Base-by-base conservation (phyloP, 306 rosid genomes). In the Malus domestica region DNA sequence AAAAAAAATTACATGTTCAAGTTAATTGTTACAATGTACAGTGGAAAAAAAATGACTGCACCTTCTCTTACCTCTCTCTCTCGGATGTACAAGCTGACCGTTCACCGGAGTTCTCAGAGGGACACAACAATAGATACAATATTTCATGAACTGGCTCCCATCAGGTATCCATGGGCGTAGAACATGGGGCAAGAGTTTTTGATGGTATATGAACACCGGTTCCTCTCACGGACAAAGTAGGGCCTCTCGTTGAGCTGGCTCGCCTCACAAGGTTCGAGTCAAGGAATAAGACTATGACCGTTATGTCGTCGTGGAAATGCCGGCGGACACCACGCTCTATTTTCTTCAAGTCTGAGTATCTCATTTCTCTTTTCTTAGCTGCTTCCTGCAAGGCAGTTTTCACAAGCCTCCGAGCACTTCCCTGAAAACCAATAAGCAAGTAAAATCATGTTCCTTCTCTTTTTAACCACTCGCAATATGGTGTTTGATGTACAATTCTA, bases 281-380 rank as follows among this genome's bases (percentile, higher is more conserved):
- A 2, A 93, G 92, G 83, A 83, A 93, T 54, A 93, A 71, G 54
- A 93, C 91, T 75, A 93, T 70, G 30, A 93, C 97, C 1, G 97
- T 90, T 80, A 90, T 90, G 80, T 93, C 97, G 13, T 93, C 97
- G 32, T 93, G 97, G 88, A 93, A 93, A 84, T 90, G 96, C 60
- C 97, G 90, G 67, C 97, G 97, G 23, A 93, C 91, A 32, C 97
- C 97, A 0, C 97, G 90, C 32, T 93, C 96, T 32, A 93, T 93
- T 75, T 93, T 89, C 88, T 83, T 93, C 87, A 93, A 78, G 77
- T 93, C 97, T 3, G 97, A 89, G 83, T 93, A 93, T 72, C 97
- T 89, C 97, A 93, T 93, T 87, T 93, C 98, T 80, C 98, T 82
- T 76, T 93, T 90, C 79, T 90, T 93, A 9, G 98, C 98, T n/a